phyloP scores from a whole-genome alignment of 225 moss, liverwort and hornwort genomes.

The Marchantia paleacea region DNA sequence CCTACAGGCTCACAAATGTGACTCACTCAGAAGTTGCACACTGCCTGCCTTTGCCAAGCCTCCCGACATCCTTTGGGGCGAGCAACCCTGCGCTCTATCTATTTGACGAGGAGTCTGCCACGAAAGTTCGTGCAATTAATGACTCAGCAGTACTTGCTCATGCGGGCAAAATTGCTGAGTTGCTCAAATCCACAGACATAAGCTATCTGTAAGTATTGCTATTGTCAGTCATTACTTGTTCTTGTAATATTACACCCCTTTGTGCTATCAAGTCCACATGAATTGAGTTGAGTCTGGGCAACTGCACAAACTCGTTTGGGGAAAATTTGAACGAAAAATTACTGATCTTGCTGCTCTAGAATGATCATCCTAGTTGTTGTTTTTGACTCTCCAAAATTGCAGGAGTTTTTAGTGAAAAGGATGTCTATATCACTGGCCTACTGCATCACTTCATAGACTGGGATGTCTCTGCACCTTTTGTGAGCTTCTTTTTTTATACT shows the following conservation, averaged over 20 bases:
- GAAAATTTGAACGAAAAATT: not conserved
- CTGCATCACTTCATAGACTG: no score
- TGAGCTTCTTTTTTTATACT: no score
- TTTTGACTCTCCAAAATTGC: no score
- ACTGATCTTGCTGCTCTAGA: not conserved
- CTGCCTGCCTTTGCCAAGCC: conserved; percentile 68
- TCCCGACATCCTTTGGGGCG: conserved; percentile 71
- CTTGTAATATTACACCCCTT: not conserved
- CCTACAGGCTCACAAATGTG: conserved; percentile 82
- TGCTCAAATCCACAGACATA: conserved; percentile 77
- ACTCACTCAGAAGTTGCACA: conserved; percentile 76
- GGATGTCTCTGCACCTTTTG: no score
- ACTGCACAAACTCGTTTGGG: not conserved
- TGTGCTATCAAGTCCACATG: not conserved
- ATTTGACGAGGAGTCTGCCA: conserved; percentile 54
- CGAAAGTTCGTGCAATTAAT: conserved; percentile 35
- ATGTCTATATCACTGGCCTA: no score
- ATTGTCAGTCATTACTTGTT: not conserved
- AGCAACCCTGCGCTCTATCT: conserved; percentile 52
- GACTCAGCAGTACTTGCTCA: conserved; percentile 55
- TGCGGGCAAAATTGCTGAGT: conserved; percentile 74
- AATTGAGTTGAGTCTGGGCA: not conserved
- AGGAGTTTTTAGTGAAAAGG: no score
- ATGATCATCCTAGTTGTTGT: not conserved
- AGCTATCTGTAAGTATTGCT: conserved; percentile 65